Evolutionary conservation across 306 rosid genomes (phyloP), one percentile per base, ranked within the genome.

Genomic region (Ceratonia siliqua): DNA sequence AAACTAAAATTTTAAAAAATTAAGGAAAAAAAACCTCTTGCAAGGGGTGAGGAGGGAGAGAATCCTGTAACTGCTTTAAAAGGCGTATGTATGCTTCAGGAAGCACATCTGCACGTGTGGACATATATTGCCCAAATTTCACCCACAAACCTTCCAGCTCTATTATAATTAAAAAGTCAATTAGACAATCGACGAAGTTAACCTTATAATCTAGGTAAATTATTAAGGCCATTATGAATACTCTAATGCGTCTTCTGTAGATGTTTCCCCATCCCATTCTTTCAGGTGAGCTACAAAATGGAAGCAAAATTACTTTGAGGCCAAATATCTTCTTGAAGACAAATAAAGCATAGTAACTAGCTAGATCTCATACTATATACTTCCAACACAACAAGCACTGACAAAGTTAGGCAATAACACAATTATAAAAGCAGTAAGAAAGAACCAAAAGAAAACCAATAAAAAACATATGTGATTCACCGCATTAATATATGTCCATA

Each of bases 71-170:
- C 83, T 90, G 98, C 88, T 54, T 90, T 86, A 95, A 89, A 81
- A 86, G 86, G 32, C 74, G 68, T 63, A 87, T 92, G 76, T 95
- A 95, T 69, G 97, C 91, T 42, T 83, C 80, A 18, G 99, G 99
- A 63, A 95, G 95, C 74, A 95, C 99, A 89, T 95, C 99, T 45
- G 99, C 99, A 38, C 98, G 90, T 13, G 99, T 92, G 59, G 99
- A 95, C 81, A 95, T 74, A 82, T 92, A 95, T 82, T 95, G 99
- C 73, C 99, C 99, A 62, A 95, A 88, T 82, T 95, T 95, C 78
- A 95, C 98, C 99, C 99, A 95, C 90, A 95, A 76, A 73, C 99
- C 98, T 86, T 92, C 99, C 87, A 95, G 80, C 86, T 89, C 91
- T 72, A 92, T 72, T 36, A 95, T 90, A 36, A 71, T 12, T 27